Base-by-base conservation (phyloP, 768 basidiomycete genomes). In the Pleurotus eryngii region DNA sequence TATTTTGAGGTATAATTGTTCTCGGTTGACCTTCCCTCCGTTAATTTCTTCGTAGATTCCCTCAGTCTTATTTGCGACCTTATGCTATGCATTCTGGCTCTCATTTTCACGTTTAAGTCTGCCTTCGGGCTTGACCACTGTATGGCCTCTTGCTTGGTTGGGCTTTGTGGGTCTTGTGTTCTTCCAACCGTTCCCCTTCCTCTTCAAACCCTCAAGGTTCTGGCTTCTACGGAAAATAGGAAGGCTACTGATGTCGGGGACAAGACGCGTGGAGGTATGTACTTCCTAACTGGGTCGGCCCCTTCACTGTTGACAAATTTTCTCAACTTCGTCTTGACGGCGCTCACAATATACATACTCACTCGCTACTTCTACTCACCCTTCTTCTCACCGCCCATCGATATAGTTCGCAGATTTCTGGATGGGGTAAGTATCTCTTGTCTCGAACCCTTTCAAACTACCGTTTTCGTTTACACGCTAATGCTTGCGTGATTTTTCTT, bases 101-200 rank as follows among this genome's bases (percentile, higher is more conserved):
- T 90, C 95, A 0, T 91, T 95, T 66, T 67, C 79, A 45, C 78
- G 77, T 37, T 74, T 92, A 18, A 89, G 87, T 12, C 59, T 70
- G 20, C 67, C 76, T 0, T 63, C 70, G n/a, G 67, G 88, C 12
- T 73, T 78, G 2, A 90, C 96, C 0, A 85, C 84, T 3, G 70
- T 84, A 1, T 98, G 90, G 87, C 90, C 90, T 0, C 69, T 92
- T 8, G 75, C 89, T 2, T 99, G 95, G 93, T 76, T 98, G 5
- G 79, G 77, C 1, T 77, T 92, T 55, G 70, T 81, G 3, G 64
- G 76, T 5, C 59, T 82, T 11, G 63, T 91, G 43, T 70, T 95
- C 64, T 68, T 94, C 55, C 84, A 95, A 68, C 97, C 97, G 1
- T 65, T 95, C 1, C 89, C 87, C 0, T 61, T 92, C 9, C 69